Evolutionary conservation across 768 basidiomycete species (phyloP).

Genomic region (Mycena belliarum): DNA sequence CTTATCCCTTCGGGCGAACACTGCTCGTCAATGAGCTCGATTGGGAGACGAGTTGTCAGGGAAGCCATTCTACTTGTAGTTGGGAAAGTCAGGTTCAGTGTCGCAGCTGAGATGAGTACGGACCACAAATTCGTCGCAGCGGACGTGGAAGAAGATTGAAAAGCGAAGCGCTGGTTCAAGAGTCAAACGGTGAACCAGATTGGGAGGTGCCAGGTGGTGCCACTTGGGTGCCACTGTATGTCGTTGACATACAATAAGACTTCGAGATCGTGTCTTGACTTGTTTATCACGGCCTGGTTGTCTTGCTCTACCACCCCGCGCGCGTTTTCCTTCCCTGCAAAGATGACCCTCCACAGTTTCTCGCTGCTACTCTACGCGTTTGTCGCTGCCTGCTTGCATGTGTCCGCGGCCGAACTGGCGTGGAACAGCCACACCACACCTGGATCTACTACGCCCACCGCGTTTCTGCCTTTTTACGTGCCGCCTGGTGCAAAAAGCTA

Average conservation of each 20-base stretch:
- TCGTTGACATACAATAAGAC: neutral
- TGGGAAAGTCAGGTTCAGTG: too few relatives aligned
- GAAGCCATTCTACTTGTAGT: too few relatives aligned
- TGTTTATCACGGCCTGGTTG: neutral
- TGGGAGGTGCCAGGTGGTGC: too few relatives aligned
- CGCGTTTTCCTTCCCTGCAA: neutral
- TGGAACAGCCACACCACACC: slow-evolving; percentile 70
- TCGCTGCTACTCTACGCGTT: slow-evolving; percentile 17
- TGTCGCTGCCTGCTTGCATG: slow-evolving; percentile 10
- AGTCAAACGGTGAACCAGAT: neutral
- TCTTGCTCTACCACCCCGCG: neutral
- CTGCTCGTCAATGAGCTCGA: slow-evolving; percentile 16
- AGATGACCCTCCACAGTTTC: slow-evolving; percentile 8
- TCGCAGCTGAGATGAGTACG: too few relatives aligned
- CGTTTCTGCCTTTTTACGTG: slow-evolving; percentile 73
- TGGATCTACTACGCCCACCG: slow-evolving; percentile 43
- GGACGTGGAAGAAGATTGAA: neutral
- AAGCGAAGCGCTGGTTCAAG: neutral
- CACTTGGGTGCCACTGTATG: too few relatives aligned
- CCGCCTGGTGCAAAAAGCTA: slow-evolving; percentile 72
- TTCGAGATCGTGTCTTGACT: neutral
- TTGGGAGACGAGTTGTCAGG: neutral
- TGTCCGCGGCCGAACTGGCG: slow-evolving; percentile 42
- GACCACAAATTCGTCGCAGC: neutral
- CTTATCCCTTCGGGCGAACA: too few relatives aligned